phyloP scores from a whole-genome alignment of 768 basidiomycete species.

The Rhodotorula kratochvilovae region DNA sequence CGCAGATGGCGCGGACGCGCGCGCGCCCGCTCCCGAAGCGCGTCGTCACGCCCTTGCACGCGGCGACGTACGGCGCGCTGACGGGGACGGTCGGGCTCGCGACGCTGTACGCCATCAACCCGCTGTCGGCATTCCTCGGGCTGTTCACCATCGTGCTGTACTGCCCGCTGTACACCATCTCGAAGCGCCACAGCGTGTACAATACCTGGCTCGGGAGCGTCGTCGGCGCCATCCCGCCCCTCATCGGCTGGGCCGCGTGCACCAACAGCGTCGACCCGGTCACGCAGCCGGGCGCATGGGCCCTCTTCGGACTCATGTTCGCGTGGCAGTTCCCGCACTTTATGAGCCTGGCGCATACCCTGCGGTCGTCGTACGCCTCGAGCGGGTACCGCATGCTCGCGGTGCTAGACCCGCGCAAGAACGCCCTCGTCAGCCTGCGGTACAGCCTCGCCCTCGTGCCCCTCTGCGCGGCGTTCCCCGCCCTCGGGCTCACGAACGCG shows the following conservation, averaged over 20 bases:
- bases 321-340: constrained; percentile 99
- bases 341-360: constrained; percentile 81
- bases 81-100: constrained; percentile 75
- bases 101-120: constrained; percentile 74
- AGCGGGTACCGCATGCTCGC: constrained; percentile 91
- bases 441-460: constrained; percentile 72
- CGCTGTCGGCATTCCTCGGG: constrained; percentile 77
- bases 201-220: constrained; percentile 95
- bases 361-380: constrained; percentile 82
- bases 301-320: constrained; percentile 77
- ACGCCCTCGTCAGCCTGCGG: constrained; percentile 77
- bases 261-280: constrained; percentile 81
- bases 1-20: constrained; percentile 90
- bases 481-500: constrained; percentile 93
- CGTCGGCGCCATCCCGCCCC: constrained; percentile 84
- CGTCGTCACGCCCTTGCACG: constrained; percentile 79
- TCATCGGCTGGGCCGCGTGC: constrained; percentile 98
- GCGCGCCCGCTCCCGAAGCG: constrained; percentile 77
- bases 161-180: constrained; percentile 83
- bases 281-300: constrained; percentile 57
- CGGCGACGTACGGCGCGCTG: constrained; percentile 66
- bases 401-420: constrained; percentile 69
- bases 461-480: constrained; percentile 72
- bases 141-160: constrained; percentile 80
- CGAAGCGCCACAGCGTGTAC: constrained; percentile 72